phyloP scores from a whole-genome alignment of 805 yeast species.

The Yueomyces sp. region DNA sequence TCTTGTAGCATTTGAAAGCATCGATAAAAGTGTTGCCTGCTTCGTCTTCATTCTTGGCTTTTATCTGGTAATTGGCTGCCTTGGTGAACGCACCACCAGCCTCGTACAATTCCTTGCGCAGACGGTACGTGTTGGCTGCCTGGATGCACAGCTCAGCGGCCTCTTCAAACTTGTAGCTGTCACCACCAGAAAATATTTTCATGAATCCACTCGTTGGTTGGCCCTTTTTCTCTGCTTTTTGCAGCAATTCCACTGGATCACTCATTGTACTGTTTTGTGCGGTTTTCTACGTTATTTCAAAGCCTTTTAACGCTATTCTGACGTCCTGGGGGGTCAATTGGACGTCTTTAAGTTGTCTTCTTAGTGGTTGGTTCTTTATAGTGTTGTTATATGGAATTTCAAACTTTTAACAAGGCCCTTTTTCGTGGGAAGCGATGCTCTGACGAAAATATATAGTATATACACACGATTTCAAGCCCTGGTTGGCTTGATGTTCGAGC shows the following conservation, averaged over 20 bases:
- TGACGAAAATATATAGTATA: too few relatives aligned
- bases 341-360: too few relatives aligned
- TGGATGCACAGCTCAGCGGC: constrained; percentile 83
- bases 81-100: constrained; percentile 80
- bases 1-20: constrained; percentile 76
- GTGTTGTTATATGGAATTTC: too few relatives aligned
- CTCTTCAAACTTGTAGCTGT: constrained; percentile 62
- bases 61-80: constrained; percentile 70
- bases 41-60: constrained; percentile 72
- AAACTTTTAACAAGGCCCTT: too few relatives aligned
- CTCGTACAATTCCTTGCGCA: constrained; percentile 53
- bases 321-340: too few relatives aligned
- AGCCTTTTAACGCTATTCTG: too few relatives aligned
- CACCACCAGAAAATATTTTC: constrained; percentile 50
- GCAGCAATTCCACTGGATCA: constrained; percentile 33
- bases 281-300: too few relatives aligned
- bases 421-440: too few relatives aligned
- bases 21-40: constrained; percentile 84
- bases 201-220: constrained; percentile 63
- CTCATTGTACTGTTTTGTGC: too few relatives aligned
- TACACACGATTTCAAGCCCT: too few relatives aligned
- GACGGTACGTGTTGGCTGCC: constrained; percentile 83
- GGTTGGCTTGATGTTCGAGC: too few relatives aligned
- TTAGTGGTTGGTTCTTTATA: too few relatives aligned
- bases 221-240: constrained; percentile 51